Evolutionary conservation across 2,329 filamentous ascomycete species (phyloP), one percentile per base, ranked within the genome.

Genomic region (Aspergillus sp.): DNA sequence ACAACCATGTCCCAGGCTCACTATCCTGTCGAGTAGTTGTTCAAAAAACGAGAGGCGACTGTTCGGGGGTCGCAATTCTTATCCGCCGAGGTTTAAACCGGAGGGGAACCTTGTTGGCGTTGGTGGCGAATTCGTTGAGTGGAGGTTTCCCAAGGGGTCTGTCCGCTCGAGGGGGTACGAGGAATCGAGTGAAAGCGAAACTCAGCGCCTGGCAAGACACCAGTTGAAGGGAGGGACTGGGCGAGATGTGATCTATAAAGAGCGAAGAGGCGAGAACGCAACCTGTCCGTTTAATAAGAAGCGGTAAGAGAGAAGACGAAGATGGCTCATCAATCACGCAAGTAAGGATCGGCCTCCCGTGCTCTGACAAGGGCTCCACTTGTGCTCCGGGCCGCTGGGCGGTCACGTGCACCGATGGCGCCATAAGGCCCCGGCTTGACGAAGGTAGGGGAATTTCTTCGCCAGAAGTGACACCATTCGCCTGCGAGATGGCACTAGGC

Each of bases 371-470:
- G n/a, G 31, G 21, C 48, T 47, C 41, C 48, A 52, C 55, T 48
- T 27, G 41, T 14, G 43, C 52, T 43, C 49, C 47, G 33, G n/a
- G 19, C n/a, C 17, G 27, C 27, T 40, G 55, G 61, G 50, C 33
- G 31, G 6, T 33, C 64, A 68, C 66, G 61, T 68, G 67, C 56
- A 8, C 25, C 19, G 56, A 68, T 66, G 47, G 62, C 66, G 63
- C 64, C 58, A 65, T 66, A 45, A 21, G 55, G 52, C 39, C 4
- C 27, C 12, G 14, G 17, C 17, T 37, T 63, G 57, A 56, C 62
- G 66, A 60, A 55, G 61, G 31, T n/a, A 45, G 39, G 21, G 49
- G 25, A 44, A 50, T 54, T 8, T 19, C 17, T 21, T 21, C 31
- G 35, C 40, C 48, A 37, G 33, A 40, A 19, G 15, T 59, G 31